Evolutionary conservation across 148 eudicot species (phyloP).

Genomic region (Hydrangea macrophylla): DNA sequence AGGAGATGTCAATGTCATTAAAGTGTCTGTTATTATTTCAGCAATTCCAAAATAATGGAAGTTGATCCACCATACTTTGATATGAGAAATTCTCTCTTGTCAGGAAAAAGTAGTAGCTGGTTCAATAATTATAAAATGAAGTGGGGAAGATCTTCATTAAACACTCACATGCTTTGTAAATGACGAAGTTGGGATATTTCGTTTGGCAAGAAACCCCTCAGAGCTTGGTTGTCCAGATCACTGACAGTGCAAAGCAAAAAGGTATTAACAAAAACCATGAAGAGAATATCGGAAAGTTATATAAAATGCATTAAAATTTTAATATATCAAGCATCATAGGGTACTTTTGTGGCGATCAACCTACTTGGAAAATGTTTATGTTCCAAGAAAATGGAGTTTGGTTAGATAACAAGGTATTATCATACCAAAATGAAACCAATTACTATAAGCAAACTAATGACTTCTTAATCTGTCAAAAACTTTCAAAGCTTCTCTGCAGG

Average conservation of each 20-base stretch:
- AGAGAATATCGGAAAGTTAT: background rate
- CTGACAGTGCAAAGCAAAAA: slow-evolving; percentile 39
- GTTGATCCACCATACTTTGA: background rate
- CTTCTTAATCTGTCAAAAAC: background rate
- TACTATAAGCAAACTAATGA: background rate
- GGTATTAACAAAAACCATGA: background rate
- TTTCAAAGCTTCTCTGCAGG: background rate
- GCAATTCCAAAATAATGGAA: too few species aligned
- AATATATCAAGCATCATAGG: too few species aligned
- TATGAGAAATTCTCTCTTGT: background rate
- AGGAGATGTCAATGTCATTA: background rate
- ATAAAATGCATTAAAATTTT: background rate
- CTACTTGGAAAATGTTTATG: background rate
- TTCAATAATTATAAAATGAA: background rate
- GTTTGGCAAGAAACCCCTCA: slow-evolving; percentile 80
- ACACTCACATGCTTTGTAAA: slow-evolving; percentile 87
- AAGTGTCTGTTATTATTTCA: background rate
- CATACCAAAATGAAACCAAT: background rate
- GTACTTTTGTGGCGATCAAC: background rate
- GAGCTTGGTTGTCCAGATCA: slow-evolving; percentile 90
- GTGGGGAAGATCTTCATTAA: background rate
- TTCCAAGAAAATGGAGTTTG: background rate
- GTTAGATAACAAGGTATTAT: background rate
- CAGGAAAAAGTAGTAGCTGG: background rate
- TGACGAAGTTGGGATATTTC: slow-evolving; percentile 67